Base-by-base conservation (phyloP, 306 rosid species). In the Medicago arabica region DNA sequence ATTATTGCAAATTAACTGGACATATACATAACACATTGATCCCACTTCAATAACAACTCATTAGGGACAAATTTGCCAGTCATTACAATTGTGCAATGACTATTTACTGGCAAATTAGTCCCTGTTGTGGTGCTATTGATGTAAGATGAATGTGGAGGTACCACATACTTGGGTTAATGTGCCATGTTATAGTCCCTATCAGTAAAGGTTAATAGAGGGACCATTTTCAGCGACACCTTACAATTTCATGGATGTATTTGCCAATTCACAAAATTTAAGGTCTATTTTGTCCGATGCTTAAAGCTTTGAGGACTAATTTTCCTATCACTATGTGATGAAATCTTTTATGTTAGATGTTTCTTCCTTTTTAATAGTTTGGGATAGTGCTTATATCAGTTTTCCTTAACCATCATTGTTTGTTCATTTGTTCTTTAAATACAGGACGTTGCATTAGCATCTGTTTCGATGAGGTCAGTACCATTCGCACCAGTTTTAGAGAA, bases 381-480 rank as follows among this genome's bases (percentile, higher is more conserved):
- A 47, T 5, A 6, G 54, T 4, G 54, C 54, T 49, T 49, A 14
- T 49, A 49, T 49, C 62, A 4, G 9, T 55, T 57, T 10, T 2
- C 9, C 49, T 47, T 53, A 67, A 54, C 31, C 53, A 47, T 17
- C 15, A 8, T 59, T 46, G 4, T 81, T 76, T 18, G 2, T 77
- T 85, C 63, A 75, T 75, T 75, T 47, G 65, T 36, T 80, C 10
- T 85, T 58, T 78, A 25, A 46, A 62, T 81, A 58, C 78, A 96
- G 99, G 99, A 96, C 77, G 87, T 96, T 23, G 98, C 96, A 41
- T 62, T 96, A 78, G 97, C 99, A 17, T 96, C 97, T 60, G 97
- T 96, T 78, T 92, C 98, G 1, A 89, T 96, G 98, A 89, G 99
- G 85, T 83, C 93, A 6, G 86, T 86, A 36, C 99, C 99, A 59